Evolutionary conservation across 495 filamentous ascomycete species (phyloP).

Genomic region (Evansstolkia leycettana): DNA sequence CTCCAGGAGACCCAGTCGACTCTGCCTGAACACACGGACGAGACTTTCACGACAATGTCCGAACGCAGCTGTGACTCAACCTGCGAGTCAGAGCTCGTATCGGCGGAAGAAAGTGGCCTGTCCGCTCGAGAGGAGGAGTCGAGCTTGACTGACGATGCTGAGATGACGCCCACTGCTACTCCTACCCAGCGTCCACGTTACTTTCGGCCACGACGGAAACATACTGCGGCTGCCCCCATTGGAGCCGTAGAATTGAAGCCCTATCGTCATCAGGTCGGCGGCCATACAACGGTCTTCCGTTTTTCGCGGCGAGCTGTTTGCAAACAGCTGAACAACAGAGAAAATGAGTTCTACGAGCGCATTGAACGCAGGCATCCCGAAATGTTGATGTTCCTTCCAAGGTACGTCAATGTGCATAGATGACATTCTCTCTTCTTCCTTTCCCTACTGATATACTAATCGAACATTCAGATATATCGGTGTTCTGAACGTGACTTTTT

Average conservation of each 20-base stretch:
- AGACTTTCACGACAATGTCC: slow-evolving; percentile 23
- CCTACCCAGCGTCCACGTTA: slow-evolving; percentile 27
- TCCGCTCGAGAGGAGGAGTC: slow-evolving; percentile 38
- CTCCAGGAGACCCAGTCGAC: slow-evolving; percentile 26
- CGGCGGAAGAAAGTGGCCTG: slow-evolving; percentile 39
- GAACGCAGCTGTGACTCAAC: slow-evolving; percentile 33
- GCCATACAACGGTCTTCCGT: slow-evolving; percentile 90
- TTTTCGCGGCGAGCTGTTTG: slow-evolving; percentile 92
- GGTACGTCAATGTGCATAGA: slow-evolving; percentile 41
- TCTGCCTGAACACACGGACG: slow-evolving; percentile 22
- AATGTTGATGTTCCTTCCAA: slow-evolving; percentile 79
- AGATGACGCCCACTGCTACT: slow-evolving; percentile 49
- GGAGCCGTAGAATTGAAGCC: slow-evolving; percentile 94
- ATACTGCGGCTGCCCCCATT: slow-evolving; percentile 43
- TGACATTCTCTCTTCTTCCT: slow-evolving; percentile 7
- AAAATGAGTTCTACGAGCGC: slow-evolving; percentile 97
- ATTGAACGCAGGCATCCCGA: slow-evolving; percentile 84
- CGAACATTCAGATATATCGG: slow-evolving; percentile 97
- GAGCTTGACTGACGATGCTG: slow-evolving; percentile 43
- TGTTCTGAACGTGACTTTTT: slow-evolving; percentile 92
- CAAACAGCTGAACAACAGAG: slow-evolving; percentile 92
- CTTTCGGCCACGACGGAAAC: slow-evolving; percentile 20
- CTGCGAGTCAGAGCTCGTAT: slow-evolving; percentile 48
- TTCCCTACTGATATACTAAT: background rate
- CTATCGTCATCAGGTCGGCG: slow-evolving; percentile 93